Evolutionary conservation across 2,329 filamentous ascomycete species (phyloP).

Genomic region (Orbilia brochopaga): DNA sequence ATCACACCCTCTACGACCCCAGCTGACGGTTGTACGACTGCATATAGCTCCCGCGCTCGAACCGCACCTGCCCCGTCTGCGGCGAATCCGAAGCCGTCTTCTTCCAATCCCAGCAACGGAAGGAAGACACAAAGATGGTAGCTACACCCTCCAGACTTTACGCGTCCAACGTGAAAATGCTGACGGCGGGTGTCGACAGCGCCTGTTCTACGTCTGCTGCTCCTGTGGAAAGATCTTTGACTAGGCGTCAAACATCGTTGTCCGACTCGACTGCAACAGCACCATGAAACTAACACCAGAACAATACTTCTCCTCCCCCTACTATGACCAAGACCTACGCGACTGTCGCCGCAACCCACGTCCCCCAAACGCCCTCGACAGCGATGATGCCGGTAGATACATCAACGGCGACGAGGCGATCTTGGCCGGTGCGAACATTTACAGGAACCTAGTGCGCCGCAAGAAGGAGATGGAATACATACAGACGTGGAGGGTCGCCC

Average conservation of each 20-base stretch:
- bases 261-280: conserved; percentile 47
- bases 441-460: neutral
- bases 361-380: neutral
- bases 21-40: neutral
- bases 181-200: conserved; percentile 68
- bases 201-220: conserved; percentile 93
- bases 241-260: conserved; percentile 49
- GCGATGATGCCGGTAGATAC: too few relatives aligned
- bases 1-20: conserved; percentile 15
- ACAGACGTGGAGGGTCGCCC: conserved; percentile 4
- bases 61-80: conserved; percentile 84
- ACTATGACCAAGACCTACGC: conserved; percentile 21
- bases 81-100: conserved; percentile 90
- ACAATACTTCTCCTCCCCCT: conserved; percentile 32
- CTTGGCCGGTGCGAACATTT: neutral
- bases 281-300: conserved; percentile 34
- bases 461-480: neutral
- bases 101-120: conserved; percentile 98
- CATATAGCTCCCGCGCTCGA: conserved; percentile 82
- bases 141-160: conserved; percentile 57
- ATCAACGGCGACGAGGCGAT: neutral
- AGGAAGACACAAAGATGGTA: conserved; percentile 97
- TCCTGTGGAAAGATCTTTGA: conserved; percentile 81
- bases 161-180: neutral
- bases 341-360: neutral